Evolutionary conservation across 305 asterid genomes (phyloP).

Genomic region (Rubia tinctorum): DNA sequence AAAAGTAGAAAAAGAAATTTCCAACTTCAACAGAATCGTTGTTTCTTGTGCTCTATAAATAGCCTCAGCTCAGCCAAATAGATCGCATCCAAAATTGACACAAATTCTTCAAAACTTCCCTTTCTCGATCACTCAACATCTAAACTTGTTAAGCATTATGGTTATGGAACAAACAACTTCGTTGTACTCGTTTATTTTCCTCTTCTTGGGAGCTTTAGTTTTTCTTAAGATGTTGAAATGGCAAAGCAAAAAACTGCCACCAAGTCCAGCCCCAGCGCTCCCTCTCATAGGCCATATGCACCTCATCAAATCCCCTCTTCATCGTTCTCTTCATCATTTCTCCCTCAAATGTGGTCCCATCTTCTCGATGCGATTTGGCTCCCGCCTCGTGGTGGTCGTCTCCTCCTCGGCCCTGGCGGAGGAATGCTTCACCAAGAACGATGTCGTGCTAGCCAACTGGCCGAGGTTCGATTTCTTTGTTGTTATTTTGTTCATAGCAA

Average conservation of each 20-base stretch:
- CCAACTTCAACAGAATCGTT: neutral
- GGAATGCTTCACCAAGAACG: conserved; percentile 58
- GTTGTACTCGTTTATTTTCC: neutral
- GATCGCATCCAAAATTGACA: neutral
- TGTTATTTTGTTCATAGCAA: no score
- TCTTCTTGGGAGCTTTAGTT: neutral
- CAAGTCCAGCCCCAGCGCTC: conserved; percentile 32
- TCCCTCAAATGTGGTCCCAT: conserved; percentile 44
- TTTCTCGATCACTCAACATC: neutral
- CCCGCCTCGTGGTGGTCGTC: conserved; percentile 42
- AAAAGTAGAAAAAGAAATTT: neutral
- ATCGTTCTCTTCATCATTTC: conserved; percentile 26
- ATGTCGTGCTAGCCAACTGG: conserved; percentile 38
- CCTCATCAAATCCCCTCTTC: conserved; percentile 40
- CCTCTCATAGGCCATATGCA: conserved; percentile 54
- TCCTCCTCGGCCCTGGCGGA: conserved; percentile 34
- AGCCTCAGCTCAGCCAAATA: neutral
- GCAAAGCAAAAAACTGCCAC: conserved; percentile 27
- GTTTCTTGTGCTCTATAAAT: neutral
- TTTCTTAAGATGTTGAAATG: neutral
- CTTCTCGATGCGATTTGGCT: conserved; percentile 41
- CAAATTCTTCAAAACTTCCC: neutral
- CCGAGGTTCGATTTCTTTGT: conserved; percentile 10
- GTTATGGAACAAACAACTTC: neutral
- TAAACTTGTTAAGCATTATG: neutral